Evolutionary conservation across 352 stramenopile genomes (phyloP), one percentile per base, ranked within the genome.

Genomic region (Pythium folliculosum): DNA sequence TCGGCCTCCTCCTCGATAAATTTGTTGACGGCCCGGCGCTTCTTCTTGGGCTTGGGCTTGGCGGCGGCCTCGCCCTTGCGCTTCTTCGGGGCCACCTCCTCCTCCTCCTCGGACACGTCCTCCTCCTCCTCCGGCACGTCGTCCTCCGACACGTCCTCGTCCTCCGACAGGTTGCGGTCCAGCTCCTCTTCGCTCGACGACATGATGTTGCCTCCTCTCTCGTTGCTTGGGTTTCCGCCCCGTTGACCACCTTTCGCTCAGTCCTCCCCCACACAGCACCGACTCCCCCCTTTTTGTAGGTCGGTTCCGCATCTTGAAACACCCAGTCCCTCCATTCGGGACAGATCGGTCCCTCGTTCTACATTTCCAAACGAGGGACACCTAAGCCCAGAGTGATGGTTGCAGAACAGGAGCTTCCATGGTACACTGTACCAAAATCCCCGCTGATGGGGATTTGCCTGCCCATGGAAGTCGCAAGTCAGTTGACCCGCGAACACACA

Each of bases 1-100:
- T 96, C 88, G 43, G 88, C 88, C 56, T 95, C 88, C 52, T 95
- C 86, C 57, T 96, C 88, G 53, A 96, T 96, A 70, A 96, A 96
- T 70, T 92, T 96, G 80, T 93, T 95, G 30, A 94, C 80, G 47
- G 69, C 80, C 79, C 48, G 91, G 58, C 86, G 85, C 50, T 83
- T 82, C 67, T 96, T 96, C 78, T 95, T 95, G 48, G 82, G 81
- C 67, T 94, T 94, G 49, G 77, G 70, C 67, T 91, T 92, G 50
- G 67, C 72, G 50, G 86, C 81, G 30, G 64, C 48, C 25, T 55
- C 53, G 69, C 76, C 71, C 54, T 95, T 94, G 65, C 84, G 83
- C 75, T 94, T 95, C 77, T 94, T 94, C 51, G 40, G 59, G 1
- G 77, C 72, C 17, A 73, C 73, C 50, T 75, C 76, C 49, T 86